Percentiles rank a stretch among this genome's conserved stretches.
These are phyloP conservation scores for Podospora comata DNA, from an alignment of 495 filamentous ascomycete species.

Conservation along the genomic window DNA sequence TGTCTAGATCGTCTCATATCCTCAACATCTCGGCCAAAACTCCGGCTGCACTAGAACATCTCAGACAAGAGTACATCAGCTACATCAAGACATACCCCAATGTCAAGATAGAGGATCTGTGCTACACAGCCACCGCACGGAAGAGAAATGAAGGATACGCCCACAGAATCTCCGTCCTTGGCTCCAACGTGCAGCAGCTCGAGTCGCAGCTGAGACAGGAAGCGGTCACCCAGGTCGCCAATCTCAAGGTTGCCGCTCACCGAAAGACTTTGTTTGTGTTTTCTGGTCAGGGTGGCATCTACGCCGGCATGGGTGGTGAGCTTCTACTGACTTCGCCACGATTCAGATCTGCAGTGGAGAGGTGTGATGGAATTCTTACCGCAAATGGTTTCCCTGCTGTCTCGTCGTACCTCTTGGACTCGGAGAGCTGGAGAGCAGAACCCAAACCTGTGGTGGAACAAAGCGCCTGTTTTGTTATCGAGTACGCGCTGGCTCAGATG, in stretches of 20 bases:
- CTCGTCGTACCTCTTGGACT: not conserved
- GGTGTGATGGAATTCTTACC: not conserved
- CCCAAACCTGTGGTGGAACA: not conserved
- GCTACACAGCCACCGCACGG: not conserved
- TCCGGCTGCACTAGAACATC: not conserved
- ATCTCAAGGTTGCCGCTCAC: not conserved
- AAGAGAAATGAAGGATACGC: not conserved
- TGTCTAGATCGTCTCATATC: not conserved
- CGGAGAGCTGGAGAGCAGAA: not conserved
- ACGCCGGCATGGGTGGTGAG: slow-evolving; percentile 1
- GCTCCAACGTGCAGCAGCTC: not conserved
- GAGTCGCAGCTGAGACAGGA: not conserved
- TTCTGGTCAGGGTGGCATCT: not conserved
- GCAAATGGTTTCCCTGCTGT: not conserved
- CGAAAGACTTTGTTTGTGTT: not conserved
- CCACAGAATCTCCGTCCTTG: not conserved
- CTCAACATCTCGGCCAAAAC: not conserved
- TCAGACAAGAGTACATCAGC: not conserved
- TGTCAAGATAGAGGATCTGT: not conserved
- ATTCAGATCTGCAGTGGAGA: not conserved
- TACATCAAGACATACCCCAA: not conserved
- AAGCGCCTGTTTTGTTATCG: not conserved
- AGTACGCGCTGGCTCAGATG: not conserved
- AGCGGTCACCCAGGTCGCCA: not conserved
- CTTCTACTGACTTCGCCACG: not conserved